Percentiles rank a stretch among this genome's conserved stretches.
Conservation (phyloP, 495 filamentous ascomycete species). For the Bombardia bombarda region DNA sequence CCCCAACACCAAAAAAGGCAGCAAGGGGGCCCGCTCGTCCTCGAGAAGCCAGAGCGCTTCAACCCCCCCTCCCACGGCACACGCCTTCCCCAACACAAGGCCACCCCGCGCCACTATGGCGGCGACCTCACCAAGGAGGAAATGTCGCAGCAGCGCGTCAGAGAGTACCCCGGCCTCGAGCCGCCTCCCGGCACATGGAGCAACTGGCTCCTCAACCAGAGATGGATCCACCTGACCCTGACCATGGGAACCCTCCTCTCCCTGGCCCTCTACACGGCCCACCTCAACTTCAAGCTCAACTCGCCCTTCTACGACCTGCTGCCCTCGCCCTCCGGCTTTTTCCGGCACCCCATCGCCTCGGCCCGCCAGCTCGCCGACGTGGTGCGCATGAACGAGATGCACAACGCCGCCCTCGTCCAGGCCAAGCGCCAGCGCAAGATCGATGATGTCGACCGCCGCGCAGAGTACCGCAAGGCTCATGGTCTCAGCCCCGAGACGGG, state of each 20-base stretch:
- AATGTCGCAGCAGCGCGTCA: constrained; percentile 49
- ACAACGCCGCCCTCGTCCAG: constrained; percentile 51
- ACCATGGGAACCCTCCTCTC: constrained; percentile 56
- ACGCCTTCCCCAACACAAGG: constrained; percentile 40
- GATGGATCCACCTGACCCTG: constrained; percentile 68
- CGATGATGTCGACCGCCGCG: constrained; percentile 75
- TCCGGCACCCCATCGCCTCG: constrained; percentile 56
- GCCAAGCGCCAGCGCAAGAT: constrained; percentile 58
- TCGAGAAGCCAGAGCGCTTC: constrained; percentile 75
- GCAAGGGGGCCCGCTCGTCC: constrained; percentile 35
- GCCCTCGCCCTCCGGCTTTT: constrained; percentile 51
- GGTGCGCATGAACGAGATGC: constrained; percentile 59
- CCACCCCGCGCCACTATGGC: constrained; percentile 54
- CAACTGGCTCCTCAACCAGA: constrained; percentile 66
- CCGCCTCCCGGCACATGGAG: constrained; percentile 66
- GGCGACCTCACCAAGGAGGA: constrained; percentile 52
- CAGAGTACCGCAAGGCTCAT: constrained; percentile 73
- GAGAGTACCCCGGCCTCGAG: constrained; percentile 75
- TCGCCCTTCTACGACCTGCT: constrained; percentile 68
- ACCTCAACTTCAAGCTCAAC: constrained; percentile 57
- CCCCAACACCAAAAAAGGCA: not conserved
- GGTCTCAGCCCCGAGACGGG: constrained; percentile 55
- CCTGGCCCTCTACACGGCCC: constrained; percentile 60
- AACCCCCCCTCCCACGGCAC: constrained; percentile 76
- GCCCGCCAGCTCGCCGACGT: constrained; percentile 52